Conservation (phyloP, 2,329 filamentous ascomycete species). For the Colletotrichum noveboracense region DNA sequence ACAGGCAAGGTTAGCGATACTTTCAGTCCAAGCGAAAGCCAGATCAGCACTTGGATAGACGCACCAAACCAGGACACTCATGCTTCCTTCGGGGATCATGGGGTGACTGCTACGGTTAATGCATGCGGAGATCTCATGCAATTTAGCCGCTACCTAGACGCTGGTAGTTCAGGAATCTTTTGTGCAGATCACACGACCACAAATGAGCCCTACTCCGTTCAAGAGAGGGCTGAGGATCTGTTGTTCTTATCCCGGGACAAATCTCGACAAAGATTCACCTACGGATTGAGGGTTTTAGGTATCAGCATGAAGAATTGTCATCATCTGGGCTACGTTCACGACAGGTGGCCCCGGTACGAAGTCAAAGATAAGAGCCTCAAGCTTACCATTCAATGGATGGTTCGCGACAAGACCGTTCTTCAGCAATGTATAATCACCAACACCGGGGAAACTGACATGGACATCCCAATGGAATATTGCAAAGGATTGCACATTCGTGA, state of each 20-base stretch:
- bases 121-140: neutral
- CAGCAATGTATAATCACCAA: neutral
- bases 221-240: neutral
- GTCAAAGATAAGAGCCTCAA: neutral
- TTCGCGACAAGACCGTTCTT: rapidly evolving
- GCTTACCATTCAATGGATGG: neutral
- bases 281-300: neutral
- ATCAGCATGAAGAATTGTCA: neutral
- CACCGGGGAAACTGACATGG: neutral
- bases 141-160: neutral
- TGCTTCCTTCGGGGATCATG: neutral
- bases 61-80: neutral
- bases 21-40: neutral
- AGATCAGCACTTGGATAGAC: neutral
- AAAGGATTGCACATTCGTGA: neutral
- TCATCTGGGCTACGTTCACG: neutral
- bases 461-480: neutral
- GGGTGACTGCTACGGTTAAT: neutral
- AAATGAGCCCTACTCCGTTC: neutral
- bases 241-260: rapidly evolving
- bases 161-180: neutral
- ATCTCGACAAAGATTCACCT: neutral
- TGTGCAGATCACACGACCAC: neutral
- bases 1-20: neutral
- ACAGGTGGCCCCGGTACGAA: neutral